Evolutionary conservation across 495 filamentous ascomycete genomes (phyloP).

Genomic region (Penicillium canescens): DNA sequence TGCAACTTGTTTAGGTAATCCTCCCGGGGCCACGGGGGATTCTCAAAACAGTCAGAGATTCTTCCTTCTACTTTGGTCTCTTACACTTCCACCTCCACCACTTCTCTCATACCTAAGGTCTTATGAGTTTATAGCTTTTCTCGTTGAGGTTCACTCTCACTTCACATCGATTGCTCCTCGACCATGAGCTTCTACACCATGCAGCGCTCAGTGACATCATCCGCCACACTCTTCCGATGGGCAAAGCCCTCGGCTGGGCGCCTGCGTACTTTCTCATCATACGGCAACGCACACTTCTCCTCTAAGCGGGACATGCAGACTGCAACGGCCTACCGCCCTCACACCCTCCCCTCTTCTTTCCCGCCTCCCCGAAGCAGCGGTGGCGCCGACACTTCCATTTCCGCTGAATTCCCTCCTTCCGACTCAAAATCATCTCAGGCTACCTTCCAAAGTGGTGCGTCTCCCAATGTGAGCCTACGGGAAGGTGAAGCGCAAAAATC

Average conservation of each 20-base stretch:
- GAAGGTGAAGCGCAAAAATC: constrained; percentile 69
- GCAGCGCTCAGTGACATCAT: constrained; percentile 52
- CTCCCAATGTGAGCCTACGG: constrained; percentile 39
- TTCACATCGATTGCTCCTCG: constrained; percentile 21
- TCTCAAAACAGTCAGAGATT: constrained; percentile 15
- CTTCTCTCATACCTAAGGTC: constrained; percentile 9
- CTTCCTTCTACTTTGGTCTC: constrained; percentile 2
- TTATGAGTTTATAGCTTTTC: constrained; percentile 16
- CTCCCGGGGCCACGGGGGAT: constrained; percentile 13
- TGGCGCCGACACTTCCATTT: constrained; percentile 68
- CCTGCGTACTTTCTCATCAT: constrained; percentile 67
- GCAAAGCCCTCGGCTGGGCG: constrained; percentile 42
- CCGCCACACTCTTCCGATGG: constrained; percentile 54
- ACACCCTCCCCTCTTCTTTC: constrained; percentile 61
- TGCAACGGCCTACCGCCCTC: constrained; percentile 76
- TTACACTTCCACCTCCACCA: not conserved
- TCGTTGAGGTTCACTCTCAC: constrained; percentile 3
- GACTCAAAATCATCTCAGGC: constrained; percentile 23
- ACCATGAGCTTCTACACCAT: constrained; percentile 40
- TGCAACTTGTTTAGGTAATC: constrained; percentile 29
- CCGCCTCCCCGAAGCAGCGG: constrained; percentile 68
- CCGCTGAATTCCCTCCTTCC: constrained; percentile 43
- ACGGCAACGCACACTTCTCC: constrained; percentile 51
- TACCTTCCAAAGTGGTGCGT: constrained; percentile 16
- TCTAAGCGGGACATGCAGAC: constrained; percentile 69